phyloP scores from a whole-genome alignment of 352 stramenopile genomes.

The Phytophthora cactorum region DNA sequence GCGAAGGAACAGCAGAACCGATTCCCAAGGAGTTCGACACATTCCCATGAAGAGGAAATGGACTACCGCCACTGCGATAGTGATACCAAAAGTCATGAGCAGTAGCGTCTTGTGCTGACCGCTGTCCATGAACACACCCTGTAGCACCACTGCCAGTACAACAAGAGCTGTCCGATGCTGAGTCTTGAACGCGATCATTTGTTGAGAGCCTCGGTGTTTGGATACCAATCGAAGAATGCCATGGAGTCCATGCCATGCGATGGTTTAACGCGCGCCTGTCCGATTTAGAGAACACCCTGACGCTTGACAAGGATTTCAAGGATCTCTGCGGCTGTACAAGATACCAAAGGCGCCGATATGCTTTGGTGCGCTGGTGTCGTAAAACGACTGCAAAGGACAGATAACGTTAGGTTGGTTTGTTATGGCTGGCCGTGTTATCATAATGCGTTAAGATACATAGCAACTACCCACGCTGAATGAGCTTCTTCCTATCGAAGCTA shows the following conservation, averaged over 20 bases:
- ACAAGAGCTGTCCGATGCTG: conserved; percentile 9
- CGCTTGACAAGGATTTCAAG: conserved; percentile 5
- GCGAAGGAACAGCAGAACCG: conserved; percentile 15
- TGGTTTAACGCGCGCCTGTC: conserved; percentile 6
- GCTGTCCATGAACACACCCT: conserved; percentile 15
- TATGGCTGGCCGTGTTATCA: conserved; percentile 14
- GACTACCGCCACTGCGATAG: conserved; percentile 1
- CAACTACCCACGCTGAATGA: neutral
- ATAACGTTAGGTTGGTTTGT: conserved; percentile 1
- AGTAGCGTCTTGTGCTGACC: conserved; percentile 9
- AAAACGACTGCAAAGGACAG: neutral
- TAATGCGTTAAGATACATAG: conserved; percentile 12
- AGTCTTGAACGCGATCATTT: conserved; percentile 14
- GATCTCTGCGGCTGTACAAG: conserved; percentile 3
- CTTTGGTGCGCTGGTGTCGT: conserved; percentile 3
- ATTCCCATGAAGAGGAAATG: conserved; percentile 17
- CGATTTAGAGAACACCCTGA: neutral
- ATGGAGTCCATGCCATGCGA: neutral
- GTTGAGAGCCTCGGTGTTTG: neutral
- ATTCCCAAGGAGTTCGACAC: conserved; percentile 9
- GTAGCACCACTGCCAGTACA: conserved; percentile 14
- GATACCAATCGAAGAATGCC: conserved; percentile 9
- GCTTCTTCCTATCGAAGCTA: neutral
- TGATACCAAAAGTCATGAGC: neutral
- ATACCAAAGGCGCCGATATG: conserved; percentile 7